These are phyloP conservation scores for Tylopilus sp. DNA, from an alignment of 1,284 basidiomycete genomes.

Conservation along the genomic window DNA sequence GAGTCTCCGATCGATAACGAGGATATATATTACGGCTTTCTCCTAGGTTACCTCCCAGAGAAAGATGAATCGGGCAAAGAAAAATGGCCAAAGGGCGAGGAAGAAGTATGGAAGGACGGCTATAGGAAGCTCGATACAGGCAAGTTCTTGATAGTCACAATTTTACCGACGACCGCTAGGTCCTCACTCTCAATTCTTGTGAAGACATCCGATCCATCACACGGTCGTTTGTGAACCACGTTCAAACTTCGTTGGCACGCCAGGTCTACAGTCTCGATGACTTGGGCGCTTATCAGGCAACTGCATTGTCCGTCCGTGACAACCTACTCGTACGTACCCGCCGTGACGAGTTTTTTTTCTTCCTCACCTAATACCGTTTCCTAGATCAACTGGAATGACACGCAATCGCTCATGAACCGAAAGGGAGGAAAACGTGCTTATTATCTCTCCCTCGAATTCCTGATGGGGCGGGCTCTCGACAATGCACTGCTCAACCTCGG, in stretches of 20 bases:
- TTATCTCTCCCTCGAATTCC: slow-evolving; percentile 86
- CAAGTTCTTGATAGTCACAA: slow-evolving; percentile 29
- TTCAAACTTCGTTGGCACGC: slow-evolving; percentile 83
- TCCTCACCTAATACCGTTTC: slow-evolving; percentile 2
- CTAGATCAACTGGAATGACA: slow-evolving; percentile 78
- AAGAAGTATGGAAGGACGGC: slow-evolving; percentile 72
- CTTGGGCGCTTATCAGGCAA: slow-evolving; percentile 76
- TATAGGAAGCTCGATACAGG: slow-evolving; percentile 57
- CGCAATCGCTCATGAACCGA: slow-evolving; percentile 65
- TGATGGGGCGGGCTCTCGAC: slow-evolving; percentile 87
- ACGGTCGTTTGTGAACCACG: slow-evolving; percentile 78
- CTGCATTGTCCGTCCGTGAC: slow-evolving; percentile 80
- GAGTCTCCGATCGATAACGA: neutral
- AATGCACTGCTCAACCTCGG: slow-evolving; percentile 87
- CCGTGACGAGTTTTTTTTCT: neutral
- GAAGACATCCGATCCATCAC: slow-evolving; percentile 66
- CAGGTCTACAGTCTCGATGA: slow-evolving; percentile 86
- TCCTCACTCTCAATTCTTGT: slow-evolving; percentile 1
- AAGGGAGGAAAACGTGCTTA: slow-evolving; percentile 81
- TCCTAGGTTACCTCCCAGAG: slow-evolving; percentile 68
- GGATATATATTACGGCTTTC: neutral
- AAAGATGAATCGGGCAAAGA: slow-evolving; percentile 71
- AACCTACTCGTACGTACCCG: slow-evolving; percentile 63
- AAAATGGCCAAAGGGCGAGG: slow-evolving; percentile 83
- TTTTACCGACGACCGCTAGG: neutral